phyloP scores from a whole-genome alignment of 495 filamentous ascomycete species.

The Daldinia vernicosa region DNA sequence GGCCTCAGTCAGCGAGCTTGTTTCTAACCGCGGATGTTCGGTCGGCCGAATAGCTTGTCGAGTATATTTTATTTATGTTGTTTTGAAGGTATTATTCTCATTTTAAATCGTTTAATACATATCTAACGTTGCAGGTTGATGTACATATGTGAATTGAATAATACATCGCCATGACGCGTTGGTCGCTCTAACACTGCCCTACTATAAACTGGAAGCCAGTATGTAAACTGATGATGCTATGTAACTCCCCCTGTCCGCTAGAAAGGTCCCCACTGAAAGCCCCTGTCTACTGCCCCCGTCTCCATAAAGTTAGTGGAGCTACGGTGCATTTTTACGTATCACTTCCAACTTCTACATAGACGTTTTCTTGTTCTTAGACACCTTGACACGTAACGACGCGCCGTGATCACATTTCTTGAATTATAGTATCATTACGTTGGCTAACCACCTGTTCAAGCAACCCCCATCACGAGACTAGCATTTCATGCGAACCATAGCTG shows the following conservation, averaged over 20 bases:
- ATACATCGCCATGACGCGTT: no score
- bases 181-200: no score
- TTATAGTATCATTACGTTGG: background rate
- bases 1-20: slow-evolving; percentile 18
- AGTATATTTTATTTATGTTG: background rate
- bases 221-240: background rate
- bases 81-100: no score
- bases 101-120: no score
- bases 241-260: background rate
- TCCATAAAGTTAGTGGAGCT: background rate
- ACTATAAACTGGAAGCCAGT: no score
- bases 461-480: slow-evolving; percentile 8
- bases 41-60: background rate
- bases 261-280: background rate
- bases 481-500: slow-evolving; percentile 14
- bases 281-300: background rate
- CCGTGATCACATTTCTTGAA: background rate
- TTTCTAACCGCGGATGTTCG: background rate
- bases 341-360: background rate
- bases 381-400: background rate
- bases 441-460: background rate
- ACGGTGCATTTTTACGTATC: background rate
- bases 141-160: no score
- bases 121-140: no score
- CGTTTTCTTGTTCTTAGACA: background rate